Conservation (phyloP, 345 rosid species). For the Moringa oleifera region DNA sequence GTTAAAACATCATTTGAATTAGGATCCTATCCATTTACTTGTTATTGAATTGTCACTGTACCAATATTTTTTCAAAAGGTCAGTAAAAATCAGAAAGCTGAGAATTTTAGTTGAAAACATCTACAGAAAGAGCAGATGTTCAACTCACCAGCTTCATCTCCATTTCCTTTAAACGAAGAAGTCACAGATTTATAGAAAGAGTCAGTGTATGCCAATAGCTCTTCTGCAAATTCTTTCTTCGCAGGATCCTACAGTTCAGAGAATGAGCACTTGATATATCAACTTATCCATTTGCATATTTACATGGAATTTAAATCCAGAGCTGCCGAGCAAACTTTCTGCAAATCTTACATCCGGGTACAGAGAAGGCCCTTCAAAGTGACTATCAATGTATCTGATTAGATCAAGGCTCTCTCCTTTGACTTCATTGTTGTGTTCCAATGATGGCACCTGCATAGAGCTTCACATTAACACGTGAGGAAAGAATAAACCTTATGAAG, state of each 20-base stretch:
- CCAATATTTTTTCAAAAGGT: neutral
- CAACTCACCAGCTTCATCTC: constrained; percentile 36
- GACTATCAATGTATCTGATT: constrained; percentile 60
- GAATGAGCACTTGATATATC: neutral
- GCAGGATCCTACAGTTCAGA: constrained; percentile 46
- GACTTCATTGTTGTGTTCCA: constrained; percentile 73
- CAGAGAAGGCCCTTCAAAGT: constrained; percentile 82
- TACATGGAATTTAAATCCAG: neutral
- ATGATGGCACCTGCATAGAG: constrained; percentile 62
- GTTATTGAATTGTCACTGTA: no score
- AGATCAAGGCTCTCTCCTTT: constrained; percentile 79
- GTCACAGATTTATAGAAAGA: constrained; percentile 34
- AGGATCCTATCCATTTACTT: no score
- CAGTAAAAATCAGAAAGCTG: constrained; percentile 11
- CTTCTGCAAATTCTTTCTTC: constrained; percentile 67
- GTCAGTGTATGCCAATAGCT: constrained; percentile 48
- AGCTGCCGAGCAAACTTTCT: constrained; percentile 4
- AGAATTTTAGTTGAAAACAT: no score
- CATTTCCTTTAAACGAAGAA: constrained; percentile 53
- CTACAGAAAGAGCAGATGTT: neutral
- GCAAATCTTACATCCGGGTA: constrained; percentile 47
- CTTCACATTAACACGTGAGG: neutral
- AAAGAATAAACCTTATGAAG: no score
- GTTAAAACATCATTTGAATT: no score
- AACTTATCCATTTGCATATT: neutral